Evolutionary conservation across 768 basidiomycete species (phyloP).

Genomic region (Pisolithus microcarpus): DNA sequence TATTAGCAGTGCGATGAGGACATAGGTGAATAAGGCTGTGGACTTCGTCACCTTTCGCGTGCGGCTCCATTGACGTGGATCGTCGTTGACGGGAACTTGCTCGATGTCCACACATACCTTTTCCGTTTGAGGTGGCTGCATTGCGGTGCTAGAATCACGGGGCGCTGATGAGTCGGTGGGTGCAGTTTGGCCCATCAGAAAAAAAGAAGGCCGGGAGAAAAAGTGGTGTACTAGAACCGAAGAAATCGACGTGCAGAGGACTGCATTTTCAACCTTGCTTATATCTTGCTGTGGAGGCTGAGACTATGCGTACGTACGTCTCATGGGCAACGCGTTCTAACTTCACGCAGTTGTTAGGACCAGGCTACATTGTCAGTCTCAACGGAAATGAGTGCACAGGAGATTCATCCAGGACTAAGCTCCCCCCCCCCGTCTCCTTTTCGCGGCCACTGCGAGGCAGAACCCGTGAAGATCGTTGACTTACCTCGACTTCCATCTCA

Average conservation of each 20-base stretch:
- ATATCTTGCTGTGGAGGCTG: background rate
- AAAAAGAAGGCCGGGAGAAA: too few species aligned
- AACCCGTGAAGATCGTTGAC: background rate
- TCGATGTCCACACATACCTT: constrained; percentile 26
- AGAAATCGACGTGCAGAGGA: too few species aligned
- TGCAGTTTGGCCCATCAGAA: too few species aligned
- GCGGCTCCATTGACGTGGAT: constrained; percentile 54
- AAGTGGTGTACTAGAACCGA: too few species aligned
- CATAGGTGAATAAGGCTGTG: background rate
- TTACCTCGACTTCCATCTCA: background rate
- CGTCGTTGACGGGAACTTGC: constrained; percentile 41
- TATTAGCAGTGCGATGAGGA: constrained; percentile 2
- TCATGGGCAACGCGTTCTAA: background rate
- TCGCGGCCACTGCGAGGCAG: too few species aligned
- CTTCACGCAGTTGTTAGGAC: background rate
- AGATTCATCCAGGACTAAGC: background rate
- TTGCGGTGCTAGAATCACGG: background rate
- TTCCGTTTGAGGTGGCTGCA: background rate
- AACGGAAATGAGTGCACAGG: background rate
- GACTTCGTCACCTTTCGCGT: constrained; percentile 42
- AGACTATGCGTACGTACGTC: background rate
- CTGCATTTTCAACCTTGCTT: too few species aligned
- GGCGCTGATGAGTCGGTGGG: too few species aligned
- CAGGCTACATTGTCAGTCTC: background rate
- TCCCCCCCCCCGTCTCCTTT: too few species aligned